Evolutionary conservation across 2,329 filamentous ascomycete species (phyloP).

Genomic region (Trichoderma gracile): DNA sequence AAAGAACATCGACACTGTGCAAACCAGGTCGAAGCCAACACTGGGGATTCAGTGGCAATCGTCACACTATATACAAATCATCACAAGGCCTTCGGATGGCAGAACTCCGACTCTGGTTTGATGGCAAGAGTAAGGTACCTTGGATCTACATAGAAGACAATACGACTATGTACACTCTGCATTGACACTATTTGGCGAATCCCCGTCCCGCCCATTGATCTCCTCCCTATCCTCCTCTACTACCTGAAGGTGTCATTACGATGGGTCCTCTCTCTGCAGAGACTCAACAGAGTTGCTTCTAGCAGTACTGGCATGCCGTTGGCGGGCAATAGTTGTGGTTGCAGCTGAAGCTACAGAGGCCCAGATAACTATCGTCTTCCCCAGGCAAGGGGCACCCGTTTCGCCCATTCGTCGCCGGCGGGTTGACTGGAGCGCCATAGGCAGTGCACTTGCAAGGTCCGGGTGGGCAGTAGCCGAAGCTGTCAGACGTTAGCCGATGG

Average conservation of each 20-base stretch:
- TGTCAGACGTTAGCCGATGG: not conserved
- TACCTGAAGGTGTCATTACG: too few species aligned
- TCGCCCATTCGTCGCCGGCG: constrained; percentile 33
- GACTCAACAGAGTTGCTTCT: not conserved
- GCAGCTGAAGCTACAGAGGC: constrained; percentile 51
- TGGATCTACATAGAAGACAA: too few species aligned
- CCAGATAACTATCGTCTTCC: constrained; percentile 42
- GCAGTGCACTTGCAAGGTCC: constrained; percentile 39
- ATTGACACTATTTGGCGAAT: not conserved
- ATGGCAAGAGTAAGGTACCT: too few species aligned
- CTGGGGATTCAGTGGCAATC: too few species aligned
- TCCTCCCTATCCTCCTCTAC: too few species aligned
- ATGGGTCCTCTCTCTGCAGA: too few species aligned
- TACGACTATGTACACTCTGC: not conserved
- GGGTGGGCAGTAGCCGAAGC: constrained; percentile 37
- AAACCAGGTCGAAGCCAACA: too few species aligned
- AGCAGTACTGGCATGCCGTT: constrained; percentile 34
- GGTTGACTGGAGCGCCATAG: constrained; percentile 36
- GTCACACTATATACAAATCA: too few species aligned
- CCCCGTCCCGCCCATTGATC: not conserved
- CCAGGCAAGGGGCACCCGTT: constrained; percentile 40
- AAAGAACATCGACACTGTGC: too few species aligned
- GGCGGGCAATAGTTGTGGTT: constrained; percentile 43
- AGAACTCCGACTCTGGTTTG: too few species aligned
- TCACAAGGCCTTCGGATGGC: too few species aligned